Percentiles rank a stretch among this genome's conserved stretches.
These are phyloP conservation scores for Tolypocladium tropicale DNA, from an alignment of 2,329 filamentous ascomycete genomes.

Conservation along the genomic window DNA sequence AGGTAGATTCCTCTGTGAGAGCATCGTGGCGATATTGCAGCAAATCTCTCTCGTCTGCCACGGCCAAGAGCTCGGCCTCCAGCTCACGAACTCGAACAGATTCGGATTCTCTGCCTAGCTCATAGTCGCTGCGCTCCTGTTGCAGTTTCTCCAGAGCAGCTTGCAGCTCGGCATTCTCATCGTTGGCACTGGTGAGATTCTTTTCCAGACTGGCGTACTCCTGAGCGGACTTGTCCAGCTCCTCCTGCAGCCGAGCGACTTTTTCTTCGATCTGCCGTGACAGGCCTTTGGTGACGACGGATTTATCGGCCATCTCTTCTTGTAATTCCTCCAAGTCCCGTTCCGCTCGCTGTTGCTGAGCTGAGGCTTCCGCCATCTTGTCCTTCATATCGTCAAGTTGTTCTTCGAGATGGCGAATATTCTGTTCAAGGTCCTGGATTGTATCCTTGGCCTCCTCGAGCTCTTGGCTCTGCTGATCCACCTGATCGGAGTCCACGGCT, in stretches of 20 bases:
- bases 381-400: slow-evolving; percentile 45
- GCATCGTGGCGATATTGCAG: slow-evolving; percentile 60
- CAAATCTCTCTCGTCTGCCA: slow-evolving; percentile 56
- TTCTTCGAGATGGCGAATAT: slow-evolving; percentile 41
- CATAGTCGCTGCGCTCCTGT: slow-evolving; percentile 18
- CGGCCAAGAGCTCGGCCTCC: slow-evolving; percentile 48
- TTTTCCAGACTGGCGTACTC: slow-evolving; percentile 43
- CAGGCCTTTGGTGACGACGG: slow-evolving; percentile 62
- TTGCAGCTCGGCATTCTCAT: slow-evolving; percentile 35
- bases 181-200: slow-evolving; percentile 34
- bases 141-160: slow-evolving; percentile 31
- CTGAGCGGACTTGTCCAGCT: slow-evolving; percentile 44
- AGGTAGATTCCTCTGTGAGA: slow-evolving; percentile 52
- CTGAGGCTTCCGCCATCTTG: slow-evolving; percentile 40
- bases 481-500: slow-evolving; percentile 45
- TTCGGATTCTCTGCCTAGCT: slow-evolving; percentile 23
- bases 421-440: slow-evolving; percentile 47
- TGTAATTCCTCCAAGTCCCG: slow-evolving; percentile 55
- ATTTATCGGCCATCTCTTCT: slow-evolving; percentile 72
- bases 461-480: slow-evolving; percentile 38
- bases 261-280: slow-evolving; percentile 69
- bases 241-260: slow-evolving; percentile 52
- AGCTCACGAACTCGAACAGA: slow-evolving; percentile 42
- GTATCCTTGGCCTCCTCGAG: slow-evolving; percentile 46
- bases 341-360: slow-evolving; percentile 47